Base-by-base conservation (phyloP, 805 yeast genomes). In the Saccharomycopsis fibuligera region DNA sequence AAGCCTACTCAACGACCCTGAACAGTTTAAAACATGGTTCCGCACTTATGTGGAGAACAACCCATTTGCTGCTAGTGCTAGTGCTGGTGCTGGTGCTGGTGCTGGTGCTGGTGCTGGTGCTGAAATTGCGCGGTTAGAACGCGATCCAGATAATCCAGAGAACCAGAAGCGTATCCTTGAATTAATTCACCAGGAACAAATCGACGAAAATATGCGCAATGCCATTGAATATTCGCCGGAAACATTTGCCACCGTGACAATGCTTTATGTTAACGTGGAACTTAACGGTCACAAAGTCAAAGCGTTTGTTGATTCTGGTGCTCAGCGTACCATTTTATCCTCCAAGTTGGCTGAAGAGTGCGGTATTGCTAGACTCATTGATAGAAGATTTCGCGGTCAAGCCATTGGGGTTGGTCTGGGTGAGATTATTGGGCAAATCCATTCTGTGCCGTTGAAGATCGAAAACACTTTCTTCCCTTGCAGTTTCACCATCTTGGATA, bases 291-390 rank as follows among this genome's bases (percentile, higher is more conserved):
- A 74, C 41, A 80, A 82, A 21, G 83, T 89, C 2, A 86, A 86
- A 62, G 98, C 98, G 0, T 88, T 93, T 68, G 95, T 93, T 4
- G 99, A 93, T 62, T 80, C 97, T 0, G 99, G 99, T 2, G 98
- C 99, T 0, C 96, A 89, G 63, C 70, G 79, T 25, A 89, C 99
- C 0, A 82, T 93, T 36, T 78, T 93, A 60, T 80, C 89, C 29
- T 85, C 95, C 1, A 68, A 70, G 37, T 70, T 90, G 54, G 96
- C 96, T 0, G 85, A 83, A 53, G 68, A 70, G 42, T 78, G 90
- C 51, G 85, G 85, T 1, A 67, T 93, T 23, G 66, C 79, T 23
- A 78, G 83, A 55, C 67, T 89, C 48, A 79, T 93, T 4, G 99
- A 93, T 62, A 79, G 68, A 52, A 71, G 96, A 52, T 88, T 81